phyloP scores from a whole-genome alignment of 2,329 filamentous ascomycete genomes.

The Chrysoporthe cubensis region DNA sequence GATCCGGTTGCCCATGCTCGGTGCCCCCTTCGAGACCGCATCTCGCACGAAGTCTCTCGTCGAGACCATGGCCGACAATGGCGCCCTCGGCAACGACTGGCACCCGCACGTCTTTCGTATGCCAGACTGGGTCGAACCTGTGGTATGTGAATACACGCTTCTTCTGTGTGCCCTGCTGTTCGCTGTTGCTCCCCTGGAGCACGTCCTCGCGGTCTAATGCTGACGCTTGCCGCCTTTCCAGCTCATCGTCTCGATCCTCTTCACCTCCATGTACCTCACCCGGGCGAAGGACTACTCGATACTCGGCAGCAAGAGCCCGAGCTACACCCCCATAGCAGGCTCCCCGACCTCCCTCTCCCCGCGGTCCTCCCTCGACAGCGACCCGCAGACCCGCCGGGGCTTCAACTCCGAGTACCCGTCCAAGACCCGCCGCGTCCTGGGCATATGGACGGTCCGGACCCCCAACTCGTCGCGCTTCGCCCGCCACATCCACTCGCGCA shows the following conservation, averaged over 20 bases:
- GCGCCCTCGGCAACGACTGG: constrained; percentile 24
- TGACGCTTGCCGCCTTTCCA: constrained; percentile 25
- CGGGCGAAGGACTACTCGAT: constrained; percentile 42
- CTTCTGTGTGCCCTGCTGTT: too few relatives aligned
- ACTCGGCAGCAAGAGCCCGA: constrained; percentile 29
- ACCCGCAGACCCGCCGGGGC: constrained; percentile 28
- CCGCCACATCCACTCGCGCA: constrained; percentile 59
- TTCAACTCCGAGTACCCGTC: constrained; percentile 34
- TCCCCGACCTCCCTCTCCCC: constrained; percentile 28
- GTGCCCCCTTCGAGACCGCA: not conserved
- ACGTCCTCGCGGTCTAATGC: not conserved
- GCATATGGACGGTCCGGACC: constrained; percentile 43
- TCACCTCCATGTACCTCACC: constrained; percentile 44
- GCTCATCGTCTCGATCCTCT: constrained; percentile 44
- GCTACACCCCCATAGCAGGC: constrained; percentile 20
- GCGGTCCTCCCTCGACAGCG: constrained; percentile 29
- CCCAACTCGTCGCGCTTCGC: constrained; percentile 63
- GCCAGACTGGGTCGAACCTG: constrained; percentile 41
- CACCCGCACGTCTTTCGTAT: constrained; percentile 34
- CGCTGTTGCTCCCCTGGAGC: too few relatives aligned
- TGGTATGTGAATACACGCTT: constrained; percentile 33
- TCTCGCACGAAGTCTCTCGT: not conserved
- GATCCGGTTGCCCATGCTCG: not conserved
- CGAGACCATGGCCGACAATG: constrained; percentile 17
- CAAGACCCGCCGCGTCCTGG: constrained; percentile 37